Evolutionary conservation across 164 flowering plant species (phyloP), one percentile per base, ranked within the genome.

Genomic region (Vitis vinifera): DNA sequence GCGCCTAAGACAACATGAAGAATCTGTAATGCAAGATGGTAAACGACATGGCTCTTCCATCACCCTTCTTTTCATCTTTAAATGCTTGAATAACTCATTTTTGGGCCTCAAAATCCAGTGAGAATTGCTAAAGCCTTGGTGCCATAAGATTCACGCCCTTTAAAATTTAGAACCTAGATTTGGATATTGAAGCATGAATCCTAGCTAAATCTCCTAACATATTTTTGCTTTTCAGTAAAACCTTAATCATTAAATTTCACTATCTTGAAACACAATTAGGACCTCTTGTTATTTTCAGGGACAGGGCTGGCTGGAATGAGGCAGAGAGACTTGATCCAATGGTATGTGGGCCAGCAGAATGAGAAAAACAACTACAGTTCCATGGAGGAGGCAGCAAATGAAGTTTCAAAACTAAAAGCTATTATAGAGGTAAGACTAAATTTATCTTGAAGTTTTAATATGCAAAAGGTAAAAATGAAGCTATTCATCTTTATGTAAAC

Each of bases 1-100:
- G 91, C 89, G 88, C 44, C 91, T 95, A 23, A 80, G 99, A 77
- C 97, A 91, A 78, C 93, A 92, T 66, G 97, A 95, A 77, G 96
- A 91, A 59, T 19, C 87, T 69, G 85, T 84, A 9, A 65, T 57
- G 71, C 89, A 71, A 73, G 95, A 90, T 68, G 96, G 99, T 95
- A 83, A 70, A 44, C 31, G 7, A 4, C 48, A 15, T 51, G 9
- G n/a, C 9, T 60, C 51, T 52, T 71, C 17, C 30, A 31, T 55
- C 47, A 19, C 9, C 15, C 17, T 2, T 44, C 19, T 52, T 57
- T 50, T 44, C 2, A n/a, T 55, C n/a, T 52, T 48, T 60, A 3
- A 11, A 59, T n/a, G 30, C 48, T 53, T 16, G 58, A 19, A 31
- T n/a, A 51, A 19, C 52, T 12, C 37, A n/a, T 50, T 37, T 37